Base-by-base conservation (phyloP, 2,329 filamentous ascomycete species). In the Clarireedia paspali region DNA sequence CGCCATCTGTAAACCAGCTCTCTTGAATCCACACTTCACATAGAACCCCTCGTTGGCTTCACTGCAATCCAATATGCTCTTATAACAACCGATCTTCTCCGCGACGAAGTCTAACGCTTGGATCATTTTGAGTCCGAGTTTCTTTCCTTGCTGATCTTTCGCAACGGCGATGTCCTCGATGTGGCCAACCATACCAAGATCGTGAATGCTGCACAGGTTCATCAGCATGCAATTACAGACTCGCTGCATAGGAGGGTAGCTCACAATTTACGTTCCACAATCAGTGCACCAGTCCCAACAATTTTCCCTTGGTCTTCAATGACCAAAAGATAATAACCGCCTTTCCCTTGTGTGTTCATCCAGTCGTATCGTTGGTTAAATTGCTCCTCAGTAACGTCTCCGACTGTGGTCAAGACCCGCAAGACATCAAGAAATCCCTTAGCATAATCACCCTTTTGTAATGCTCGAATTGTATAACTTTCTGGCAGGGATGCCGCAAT, bases 31-130 rank as follows among this genome's bases (percentile, higher is more conserved):
- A 73, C 94, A 97, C 80, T 97, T 97, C 72, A 96, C 80, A 72
- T 99, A 99, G 77, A 99, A 97, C 23, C 91, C 92, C 73, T 96
- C 91, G 71, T 97, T 99, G 65, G 87, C 83, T 73, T 96, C 92
- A 63, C 88, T 95, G 77, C 94, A 99, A 73, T 97, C 92, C 62
- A 97, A 81, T 64, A 99, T 97, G 62, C 85, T 91, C 86, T 94
- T 97, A 75, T 97, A 97, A 74, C 92, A 97, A 55, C 92, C 94
- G 57, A 94, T 85, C 70, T 90, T 82, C 70, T 89, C 84, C 55
- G 91, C 91, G 58, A 97, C 85, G 70, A 80, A 87, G 73, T 97
- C 91, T 68, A 99, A 80, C 6, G 92, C 91, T 75, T 97, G 89
- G 67, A 97, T 97, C 63, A 97, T 87, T 63, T 90, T 82, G 68